Conservation (phyloP, 1,139 yeast species). For the Lodderomyces theae region DNA sequence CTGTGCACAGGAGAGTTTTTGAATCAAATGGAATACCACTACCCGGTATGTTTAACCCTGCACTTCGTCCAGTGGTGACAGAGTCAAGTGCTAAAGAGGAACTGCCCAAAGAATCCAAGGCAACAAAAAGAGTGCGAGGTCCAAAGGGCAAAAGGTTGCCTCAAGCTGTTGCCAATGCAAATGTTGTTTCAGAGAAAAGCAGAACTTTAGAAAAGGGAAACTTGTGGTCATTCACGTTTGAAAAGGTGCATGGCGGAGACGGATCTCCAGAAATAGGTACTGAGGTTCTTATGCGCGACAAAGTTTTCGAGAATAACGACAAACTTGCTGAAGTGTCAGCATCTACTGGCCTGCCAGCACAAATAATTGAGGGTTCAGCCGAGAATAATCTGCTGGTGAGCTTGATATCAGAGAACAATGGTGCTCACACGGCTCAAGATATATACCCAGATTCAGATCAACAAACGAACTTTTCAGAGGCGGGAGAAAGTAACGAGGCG, state of each 20-base stretch:
- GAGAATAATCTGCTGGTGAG: no score
- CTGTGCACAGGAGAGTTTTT: slow-evolving; percentile 26
- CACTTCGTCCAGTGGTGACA: slow-evolving; percentile 5
- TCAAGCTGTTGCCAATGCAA: slow-evolving; percentile 48
- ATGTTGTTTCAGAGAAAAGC: slow-evolving; percentile 28
- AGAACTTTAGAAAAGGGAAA: slow-evolving; percentile 33
- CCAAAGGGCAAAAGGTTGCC: slow-evolving; percentile 82
- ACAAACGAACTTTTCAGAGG: background rate
- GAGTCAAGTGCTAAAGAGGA: background rate
- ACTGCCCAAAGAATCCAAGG: slow-evolving; percentile 7
- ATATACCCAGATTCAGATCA: no score
- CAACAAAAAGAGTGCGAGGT: slow-evolving; percentile 56
- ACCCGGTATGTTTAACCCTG: slow-evolving; percentile 57
- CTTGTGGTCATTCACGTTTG: slow-evolving; percentile 31
- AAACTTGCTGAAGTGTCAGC: background rate
- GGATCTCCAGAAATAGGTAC: background rate
- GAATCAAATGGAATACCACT: slow-evolving; percentile 54
- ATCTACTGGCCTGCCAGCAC: background rate
- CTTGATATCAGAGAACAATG: no score
- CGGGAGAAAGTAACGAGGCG: background rate
- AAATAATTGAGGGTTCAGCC: background rate
- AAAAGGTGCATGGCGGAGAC: background rate
- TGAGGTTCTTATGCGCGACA: background rate
- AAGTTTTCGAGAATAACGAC: background rate
- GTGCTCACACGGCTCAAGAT: no score